Base-by-base conservation (phyloP, 2,329 filamentous ascomycete genomes). In the Exserohilum turcica region DNA sequence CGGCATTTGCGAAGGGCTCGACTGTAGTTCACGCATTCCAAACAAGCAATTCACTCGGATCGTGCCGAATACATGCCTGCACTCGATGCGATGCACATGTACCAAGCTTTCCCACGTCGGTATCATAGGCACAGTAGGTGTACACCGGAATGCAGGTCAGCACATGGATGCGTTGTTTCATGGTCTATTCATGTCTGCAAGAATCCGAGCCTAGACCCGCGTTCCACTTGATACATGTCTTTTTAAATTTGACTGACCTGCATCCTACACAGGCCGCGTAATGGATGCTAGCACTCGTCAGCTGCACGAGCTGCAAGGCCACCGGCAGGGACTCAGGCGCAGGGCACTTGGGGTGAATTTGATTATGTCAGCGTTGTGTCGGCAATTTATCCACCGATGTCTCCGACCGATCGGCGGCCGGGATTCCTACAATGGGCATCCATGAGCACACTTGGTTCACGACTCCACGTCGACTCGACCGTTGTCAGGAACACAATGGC, bases 391-490 rank as follows among this genome's bases (percentile, higher is more conserved):
- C n/a, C 24, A 43, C 50, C 40, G 43, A 43, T n/a, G 7, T 15
- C 39, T n/a, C 54, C 54, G 45, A 42, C 28, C 6, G 51, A 57
- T 57, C 52, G 42, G 21, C 51, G 27, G 12, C 15, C 40, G 51
- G 39, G 5, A 27, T 57, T 43, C 39, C 44, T 27, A 9, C 24
- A 39, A 52, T 18, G 19, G 27, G 8, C 13, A 18, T 18, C 6
- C 18, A 28, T 24, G 16, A 44, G 13, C 9, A 44, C 29, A 18
- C 18, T 35, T 15, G 19, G 24, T 31, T 42, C 38, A 29, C 38
- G 5, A 42, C 15, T 15, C n/a, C 8, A 12, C 16, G 4, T 31
- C 5, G 13, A 16, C 8, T 16, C 13, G 18, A 16, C 19, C 19
- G 3, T 36, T 46, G 27, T 16, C 10, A 21, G 31, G 15, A 29